Percentiles rank a stretch among this genome's conserved stretches.
These are phyloP conservation scores for Bromus sterilis DNA, from an alignment of 176 grass and related monocot species.

Conservation along the genomic window DNA sequence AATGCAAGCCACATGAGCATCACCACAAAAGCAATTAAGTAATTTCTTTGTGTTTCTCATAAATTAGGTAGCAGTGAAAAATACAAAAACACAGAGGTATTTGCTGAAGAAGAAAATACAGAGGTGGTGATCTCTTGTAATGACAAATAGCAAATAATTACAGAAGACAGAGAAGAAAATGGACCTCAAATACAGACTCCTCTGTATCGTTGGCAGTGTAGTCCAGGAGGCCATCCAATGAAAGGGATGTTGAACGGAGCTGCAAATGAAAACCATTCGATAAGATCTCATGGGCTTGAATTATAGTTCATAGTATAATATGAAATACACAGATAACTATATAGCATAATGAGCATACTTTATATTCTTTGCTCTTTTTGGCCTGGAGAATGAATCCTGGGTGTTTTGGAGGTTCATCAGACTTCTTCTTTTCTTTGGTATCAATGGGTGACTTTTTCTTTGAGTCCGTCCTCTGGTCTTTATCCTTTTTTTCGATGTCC, in stretches of 20 bases:
- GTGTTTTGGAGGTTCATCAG: conserved; percentile 76
- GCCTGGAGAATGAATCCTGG: conserved; percentile 85
- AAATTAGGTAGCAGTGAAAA: neutral
- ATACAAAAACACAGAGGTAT: neutral
- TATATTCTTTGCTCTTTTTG: conserved; percentile 66
- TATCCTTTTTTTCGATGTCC: conserved; percentile 58
- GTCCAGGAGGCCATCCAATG: conserved; percentile 86
- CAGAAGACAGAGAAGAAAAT: neutral
- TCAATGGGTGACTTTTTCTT: conserved; percentile 49
- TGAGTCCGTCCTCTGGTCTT: conserved; percentile 43
- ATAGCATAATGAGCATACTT: conserved; percentile 47
- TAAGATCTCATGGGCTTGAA: neutral
- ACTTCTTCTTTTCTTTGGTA: conserved; percentile 51
- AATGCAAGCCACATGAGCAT: neutral
- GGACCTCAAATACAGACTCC: conserved; percentile 95
- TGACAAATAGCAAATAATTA: conserved; percentile 6
- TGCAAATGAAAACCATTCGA: conserved; percentile 24
- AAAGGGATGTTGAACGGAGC: conserved; percentile 75
- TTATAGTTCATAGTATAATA: neutral
- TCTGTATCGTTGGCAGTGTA: conserved; percentile 90
- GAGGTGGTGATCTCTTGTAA: neutral
- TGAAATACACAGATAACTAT: neutral
- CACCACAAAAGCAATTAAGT: neutral
- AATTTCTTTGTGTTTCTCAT: neutral
- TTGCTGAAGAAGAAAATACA: neutral